Conservation (phyloP, 2,329 filamentous ascomycete genomes). For the Leptographium flavum region DNA sequence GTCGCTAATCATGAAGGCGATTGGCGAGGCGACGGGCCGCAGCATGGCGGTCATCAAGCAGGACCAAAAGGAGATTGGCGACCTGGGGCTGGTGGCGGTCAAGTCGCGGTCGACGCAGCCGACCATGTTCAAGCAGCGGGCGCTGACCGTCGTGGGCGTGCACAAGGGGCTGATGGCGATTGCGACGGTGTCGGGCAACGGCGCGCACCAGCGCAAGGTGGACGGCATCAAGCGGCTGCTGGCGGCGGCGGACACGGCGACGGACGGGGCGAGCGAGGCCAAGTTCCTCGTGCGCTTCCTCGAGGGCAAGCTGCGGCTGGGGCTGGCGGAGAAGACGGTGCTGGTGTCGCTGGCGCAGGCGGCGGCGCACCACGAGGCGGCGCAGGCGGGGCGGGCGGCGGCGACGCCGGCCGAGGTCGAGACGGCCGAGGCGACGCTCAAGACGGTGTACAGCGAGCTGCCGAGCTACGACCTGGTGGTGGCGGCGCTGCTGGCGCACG, state of each 20-base stretch:
- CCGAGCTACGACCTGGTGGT: slow-evolving; percentile 93
- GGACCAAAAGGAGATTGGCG: slow-evolving; percentile 92
- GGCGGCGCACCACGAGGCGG: slow-evolving; percentile 68
- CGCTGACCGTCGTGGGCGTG: slow-evolving; percentile 73
- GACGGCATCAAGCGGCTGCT: slow-evolving; percentile 91
- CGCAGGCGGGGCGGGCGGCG: slow-evolving; percentile 53
- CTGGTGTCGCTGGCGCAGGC: slow-evolving; percentile 84
- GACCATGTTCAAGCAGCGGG: slow-evolving; percentile 96
- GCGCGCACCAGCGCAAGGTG: slow-evolving; percentile 81
- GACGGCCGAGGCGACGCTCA: slow-evolving; percentile 72
- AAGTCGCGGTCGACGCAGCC: slow-evolving; percentile 92
- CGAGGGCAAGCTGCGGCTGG: slow-evolving; percentile 85
- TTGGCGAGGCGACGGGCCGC: slow-evolving; percentile 85
- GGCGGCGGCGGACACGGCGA: slow-evolving; percentile 70
- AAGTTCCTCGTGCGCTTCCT: slow-evolving; percentile 89
- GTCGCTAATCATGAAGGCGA: slow-evolving; percentile 96
- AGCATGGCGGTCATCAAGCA: slow-evolving; percentile 82
- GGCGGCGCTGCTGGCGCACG: slow-evolving; percentile 74
- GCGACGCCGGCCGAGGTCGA: slow-evolving; percentile 59
- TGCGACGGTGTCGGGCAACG: slow-evolving; percentile 73
- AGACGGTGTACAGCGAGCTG: slow-evolving; percentile 86
- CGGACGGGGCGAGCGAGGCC: slow-evolving; percentile 70
- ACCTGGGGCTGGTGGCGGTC: slow-evolving; percentile 84
- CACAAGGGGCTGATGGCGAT: slow-evolving; percentile 80
- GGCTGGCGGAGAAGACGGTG: slow-evolving; percentile 83